phyloP scores from a whole-genome alignment of 169 alveolate genomes.

The Amoebophrya sp. region DNA sequence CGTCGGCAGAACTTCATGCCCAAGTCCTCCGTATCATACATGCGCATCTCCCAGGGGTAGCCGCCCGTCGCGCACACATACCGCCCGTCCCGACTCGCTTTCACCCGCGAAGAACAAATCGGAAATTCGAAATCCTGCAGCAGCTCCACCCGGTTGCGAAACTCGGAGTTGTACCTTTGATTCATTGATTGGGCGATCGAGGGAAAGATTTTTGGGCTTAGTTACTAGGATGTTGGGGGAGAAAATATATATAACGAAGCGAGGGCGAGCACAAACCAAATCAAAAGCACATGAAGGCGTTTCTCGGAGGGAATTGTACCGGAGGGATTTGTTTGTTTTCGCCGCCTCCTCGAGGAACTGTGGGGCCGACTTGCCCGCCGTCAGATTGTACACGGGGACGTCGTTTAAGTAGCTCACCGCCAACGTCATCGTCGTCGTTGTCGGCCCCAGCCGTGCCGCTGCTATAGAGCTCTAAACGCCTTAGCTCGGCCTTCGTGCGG shows the following conservation, averaged over 20 bases:
- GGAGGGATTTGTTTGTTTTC: slow-evolving; percentile 53
- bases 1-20: slow-evolving; percentile 77
- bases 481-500: too few species aligned
- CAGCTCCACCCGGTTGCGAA: slow-evolving; percentile 16
- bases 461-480: too few species aligned
- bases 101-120: slow-evolving; percentile 33
- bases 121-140: slow-evolving; percentile 33
- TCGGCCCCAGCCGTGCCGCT: too few species aligned
- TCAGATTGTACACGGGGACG: slow-evolving; percentile 61
- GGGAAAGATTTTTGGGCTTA: too few species aligned
- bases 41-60: slow-evolving; percentile 71
- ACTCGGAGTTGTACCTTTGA: not conserved
- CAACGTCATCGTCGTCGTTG: too few species aligned
- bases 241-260: too few species aligned
- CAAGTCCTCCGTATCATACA: slow-evolving; percentile 66
- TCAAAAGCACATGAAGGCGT: too few species aligned
- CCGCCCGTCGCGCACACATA: slow-evolving; percentile 60
- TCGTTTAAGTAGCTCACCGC: slow-evolving; percentile 28
- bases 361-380: slow-evolving; percentile 66
- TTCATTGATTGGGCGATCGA: too few species aligned
- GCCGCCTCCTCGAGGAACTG: slow-evolving; percentile 65
- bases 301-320: too few species aligned
- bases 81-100: slow-evolving; percentile 54
- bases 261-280: too few species aligned
- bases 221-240: too few species aligned